phyloP scores from a whole-genome alignment of 176 grass and related monocot genomes.

The Saccharum officinarum region DNA sequence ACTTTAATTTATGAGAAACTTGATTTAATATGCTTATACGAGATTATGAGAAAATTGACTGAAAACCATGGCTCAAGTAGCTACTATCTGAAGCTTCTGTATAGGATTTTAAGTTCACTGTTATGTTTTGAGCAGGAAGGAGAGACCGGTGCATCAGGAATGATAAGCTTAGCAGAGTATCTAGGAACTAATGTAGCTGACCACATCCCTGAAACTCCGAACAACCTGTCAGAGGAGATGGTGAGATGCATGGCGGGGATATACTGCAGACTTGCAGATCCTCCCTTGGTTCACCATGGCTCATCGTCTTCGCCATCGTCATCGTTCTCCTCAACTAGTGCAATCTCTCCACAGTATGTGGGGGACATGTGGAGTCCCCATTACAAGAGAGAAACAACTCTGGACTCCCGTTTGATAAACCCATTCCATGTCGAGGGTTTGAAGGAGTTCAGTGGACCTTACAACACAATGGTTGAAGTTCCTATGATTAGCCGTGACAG shows the following conservation, averaged over 20 bases:
- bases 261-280: conserved; percentile 86
- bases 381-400: conserved; percentile 64
- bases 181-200: conserved; percentile 81
- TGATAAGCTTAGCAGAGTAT: conserved; percentile 94
- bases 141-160: conserved; percentile 51
- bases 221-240: conserved; percentile 93
- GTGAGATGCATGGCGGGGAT: conserved; percentile 87
- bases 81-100: neutral
- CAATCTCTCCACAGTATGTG: conserved; percentile 70
- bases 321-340: conserved; percentile 85
- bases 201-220: conserved; percentile 83
- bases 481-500: conserved; percentile 69
- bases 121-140: conserved; percentile 57
- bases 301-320: conserved; percentile 65
- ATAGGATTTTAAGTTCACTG: neutral
- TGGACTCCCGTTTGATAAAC: conserved; percentile 93
- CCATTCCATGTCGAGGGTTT: conserved; percentile 89
- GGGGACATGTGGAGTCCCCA: conserved; percentile 85
- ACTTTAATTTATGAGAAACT: neutral
- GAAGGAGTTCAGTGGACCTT: conserved; percentile 97
- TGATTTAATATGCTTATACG: neutral
- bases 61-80: neutral
- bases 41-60: conserved; percentile 15
- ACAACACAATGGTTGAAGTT: conserved; percentile 94
- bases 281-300: conserved; percentile 70